phyloP scores from a whole-genome alignment of 2,329 filamentous ascomycete species.

The Venturiaceae sp. region DNA sequence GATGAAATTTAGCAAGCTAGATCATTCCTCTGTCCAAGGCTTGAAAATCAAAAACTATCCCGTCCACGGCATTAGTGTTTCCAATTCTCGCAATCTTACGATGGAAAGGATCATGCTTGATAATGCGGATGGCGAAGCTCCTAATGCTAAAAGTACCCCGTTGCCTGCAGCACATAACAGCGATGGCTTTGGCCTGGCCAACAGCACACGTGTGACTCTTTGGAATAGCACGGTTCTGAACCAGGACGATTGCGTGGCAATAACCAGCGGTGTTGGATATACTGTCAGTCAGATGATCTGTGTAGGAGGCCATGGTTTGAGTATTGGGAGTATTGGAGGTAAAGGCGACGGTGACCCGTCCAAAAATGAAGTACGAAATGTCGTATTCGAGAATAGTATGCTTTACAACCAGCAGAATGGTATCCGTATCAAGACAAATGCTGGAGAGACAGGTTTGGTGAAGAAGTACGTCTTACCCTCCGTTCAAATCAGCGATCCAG shows the following conservation, averaged over 20 bases:
- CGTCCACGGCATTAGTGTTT: constrained; percentile 42
- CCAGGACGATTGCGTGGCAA: constrained; percentile 50
- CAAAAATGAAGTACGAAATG: constrained; percentile 35
- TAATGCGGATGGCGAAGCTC: constrained; percentile 42
- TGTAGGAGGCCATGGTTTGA: constrained; percentile 46
- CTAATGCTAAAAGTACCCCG: constrained; percentile 24
- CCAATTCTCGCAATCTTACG: constrained; percentile 31
- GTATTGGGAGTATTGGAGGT: constrained; percentile 49
- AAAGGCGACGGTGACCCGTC: constrained; percentile 40
- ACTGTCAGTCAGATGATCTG: constrained; percentile 31
- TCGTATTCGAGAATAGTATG: constrained; percentile 35
- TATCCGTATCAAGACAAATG: constrained; percentile 49
- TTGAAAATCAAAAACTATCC: constrained; percentile 46
- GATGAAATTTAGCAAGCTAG: constrained; percentile 29
- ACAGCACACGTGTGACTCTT: constrained; percentile 38
- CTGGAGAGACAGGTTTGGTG: constrained; percentile 41
- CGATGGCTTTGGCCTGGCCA: constrained; percentile 47
- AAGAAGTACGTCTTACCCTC: constrained; percentile 22
- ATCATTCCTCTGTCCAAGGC: constrained; percentile 28
- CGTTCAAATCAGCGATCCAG: too few species aligned
- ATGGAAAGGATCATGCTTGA: constrained; percentile 45
- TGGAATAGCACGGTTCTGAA: constrained; percentile 43
- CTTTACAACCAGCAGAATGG: constrained; percentile 41
- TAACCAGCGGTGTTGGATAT: constrained; percentile 43
- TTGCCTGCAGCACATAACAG: constrained; percentile 37